Evolutionary conservation across 805 yeast genomes (phyloP).

Genomic region (Kodamaea sagamina): DNA sequence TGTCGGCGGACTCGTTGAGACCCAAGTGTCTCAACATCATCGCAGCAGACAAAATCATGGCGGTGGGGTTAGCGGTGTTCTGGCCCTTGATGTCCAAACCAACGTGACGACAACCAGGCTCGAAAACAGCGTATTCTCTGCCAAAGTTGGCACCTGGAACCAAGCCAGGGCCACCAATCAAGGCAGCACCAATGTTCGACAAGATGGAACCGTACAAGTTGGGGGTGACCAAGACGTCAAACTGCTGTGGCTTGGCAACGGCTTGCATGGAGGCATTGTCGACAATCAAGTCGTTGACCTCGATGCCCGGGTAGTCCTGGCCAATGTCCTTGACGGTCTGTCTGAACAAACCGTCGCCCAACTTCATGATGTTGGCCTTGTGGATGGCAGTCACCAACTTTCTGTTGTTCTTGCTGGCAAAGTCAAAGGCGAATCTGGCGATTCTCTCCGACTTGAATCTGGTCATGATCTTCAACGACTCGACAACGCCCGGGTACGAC

Average conservation of each 20-base stretch:
- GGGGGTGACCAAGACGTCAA: slow-evolving; percentile 96
- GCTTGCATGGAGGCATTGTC: slow-evolving; percentile 99
- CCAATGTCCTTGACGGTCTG: slow-evolving; percentile 84
- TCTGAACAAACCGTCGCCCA: slow-evolving; percentile 97
- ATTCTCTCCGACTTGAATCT: slow-evolving; percentile 94
- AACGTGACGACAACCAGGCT: slow-evolving; percentile 99
- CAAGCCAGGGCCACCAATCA: slow-evolving; percentile 96
- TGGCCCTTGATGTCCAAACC: slow-evolving; percentile 95
- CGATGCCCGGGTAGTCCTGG: slow-evolving; percentile 80
- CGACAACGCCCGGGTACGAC: slow-evolving; percentile 97
- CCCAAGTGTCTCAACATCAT: slow-evolving; percentile 96
- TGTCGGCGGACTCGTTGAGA: slow-evolving; percentile 78
- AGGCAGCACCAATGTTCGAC: slow-evolving; percentile 97
- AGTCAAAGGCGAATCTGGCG: slow-evolving; percentile 96
- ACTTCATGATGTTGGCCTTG: slow-evolving; percentile 98
- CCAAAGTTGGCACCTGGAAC: slow-evolving; percentile 99
- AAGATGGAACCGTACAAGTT: slow-evolving; percentile 96
- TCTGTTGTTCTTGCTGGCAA: slow-evolving; percentile 89
- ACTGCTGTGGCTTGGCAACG: slow-evolving; percentile 96
- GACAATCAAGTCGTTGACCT: slow-evolving; percentile 89
- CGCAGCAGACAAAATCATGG: slow-evolving; percentile 88
- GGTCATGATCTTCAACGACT: slow-evolving; percentile 93
- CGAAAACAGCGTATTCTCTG: slow-evolving; percentile 95
- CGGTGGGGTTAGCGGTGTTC: slow-evolving; percentile 97
- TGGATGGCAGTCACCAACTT: slow-evolving; percentile 93